Base-by-base conservation (phyloP, 805 yeast species). In the Millerago galiae region DNA sequence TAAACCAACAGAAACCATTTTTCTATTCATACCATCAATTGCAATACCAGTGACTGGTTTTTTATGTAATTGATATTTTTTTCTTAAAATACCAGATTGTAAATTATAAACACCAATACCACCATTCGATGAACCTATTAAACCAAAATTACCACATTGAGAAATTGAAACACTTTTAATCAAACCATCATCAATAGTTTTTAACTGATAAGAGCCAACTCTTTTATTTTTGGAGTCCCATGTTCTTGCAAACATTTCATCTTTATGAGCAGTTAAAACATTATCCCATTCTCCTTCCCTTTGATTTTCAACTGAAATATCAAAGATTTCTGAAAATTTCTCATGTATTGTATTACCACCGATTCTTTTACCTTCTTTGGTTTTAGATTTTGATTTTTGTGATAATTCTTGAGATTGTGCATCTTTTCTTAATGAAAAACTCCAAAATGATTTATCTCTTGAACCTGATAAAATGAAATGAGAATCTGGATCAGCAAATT, bases 321-420 rank as follows among this genome's bases (percentile, higher is more conserved):
- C 68, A 6, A 77, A 68, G 46, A 87, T 78, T 48, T 87, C 93
- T 2, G 96, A 83, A 52, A 87, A 80, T 54, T 86, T 85, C 43
- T 78, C 89, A 45, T 73, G 75, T 53, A 76, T 65, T 11, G 67
- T 67, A 8, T 66, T 60, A n/a, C 90, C 89, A 5, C 75, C 83
- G 40, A 68, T 65, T 51, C 83, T 72, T 30, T 60, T 59, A 34
- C 75, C 75, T 45, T 71, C 69, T 11, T 55, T 46, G 16, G 62
- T 65, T 24, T 38, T 42, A 50, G 70, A 71, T 36, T 68, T 69
- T 16, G 75, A 67, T 50, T 84, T 76, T 63, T 90, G 97, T 0
- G 97, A 89, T 55, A 93, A 66, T 59, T 89, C 95, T 56, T 87
- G 96, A 4, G 95, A 86, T 64, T 93, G 99, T 0, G 97, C 95